Base-by-base conservation (phyloP, 371 early-diverging fungal species). In the Funneliformis caledonium region DNA sequence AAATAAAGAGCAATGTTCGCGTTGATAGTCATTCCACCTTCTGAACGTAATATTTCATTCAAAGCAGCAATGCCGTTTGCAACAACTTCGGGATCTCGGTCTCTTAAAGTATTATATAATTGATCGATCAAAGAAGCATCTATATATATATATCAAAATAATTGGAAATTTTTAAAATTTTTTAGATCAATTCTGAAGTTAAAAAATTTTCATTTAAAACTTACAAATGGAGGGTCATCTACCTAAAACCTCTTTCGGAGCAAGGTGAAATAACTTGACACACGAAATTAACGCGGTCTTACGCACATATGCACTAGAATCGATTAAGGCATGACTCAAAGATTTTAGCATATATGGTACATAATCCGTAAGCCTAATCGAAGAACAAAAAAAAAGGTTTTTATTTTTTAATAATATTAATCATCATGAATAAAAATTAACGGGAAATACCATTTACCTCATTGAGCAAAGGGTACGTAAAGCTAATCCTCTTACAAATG, bases 221-320 rank as follows among this genome's bases (percentile, higher is more conserved):
- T 72, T 72, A 72, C 50, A 72, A 50, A 48, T 8, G 4, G 42
- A 72, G 9, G 22, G 31, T 45, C 22, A 45, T 72, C 22, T 72
- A 77, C 78, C 78, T 77, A 67, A 62, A 7, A 77, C 67, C 26
- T 77, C 52, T 33, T 67, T 37, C n/a, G 78, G 78, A 12, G 78
- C 45, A 45, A 77, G 37, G 19, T 67, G 42, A 67, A 65, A 77
- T 26, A 77, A 12, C 31, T 77, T 77, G n/a, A 77, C 37, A 33
- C 67, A 64, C 48, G 78, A 62, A 26, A 67, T 50, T 48, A 50
- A n/a, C 16, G 78, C 78, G 64, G 68, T 77, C 67, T 77, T 77
- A 14, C 78, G 78, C 14, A 77, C 78, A 65, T 77, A 77, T 22
- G 78, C n/a, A 47, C 67, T 77, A 26, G 67, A 22, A 48, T 77